Conservation (phyloP, 768 basidiomycete species). For the Mycena kentingensis region DNA sequence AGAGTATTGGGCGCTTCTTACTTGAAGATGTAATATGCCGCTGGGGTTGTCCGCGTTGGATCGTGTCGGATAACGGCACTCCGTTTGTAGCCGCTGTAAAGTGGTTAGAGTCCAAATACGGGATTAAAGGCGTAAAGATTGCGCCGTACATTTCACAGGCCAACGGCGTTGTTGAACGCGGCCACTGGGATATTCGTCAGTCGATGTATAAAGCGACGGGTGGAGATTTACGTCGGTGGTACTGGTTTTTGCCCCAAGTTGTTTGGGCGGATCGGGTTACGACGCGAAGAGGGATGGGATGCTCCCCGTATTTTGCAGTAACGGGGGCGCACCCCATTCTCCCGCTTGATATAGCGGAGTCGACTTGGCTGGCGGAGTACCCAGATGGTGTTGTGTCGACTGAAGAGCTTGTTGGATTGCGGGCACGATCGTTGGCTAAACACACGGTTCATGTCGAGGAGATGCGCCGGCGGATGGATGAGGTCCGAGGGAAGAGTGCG, state of each 20-base stretch:
- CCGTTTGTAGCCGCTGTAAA: conserved; percentile 30
- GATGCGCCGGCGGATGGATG: conserved; percentile 3
- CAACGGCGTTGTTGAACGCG: too few relatives aligned
- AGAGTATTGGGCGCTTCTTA: conserved; percentile 26
- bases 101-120: conserved; percentile 23
- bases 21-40: conserved; percentile 35
- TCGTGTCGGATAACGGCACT: conserved; percentile 39
- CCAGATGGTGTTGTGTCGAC: conserved; percentile 8
- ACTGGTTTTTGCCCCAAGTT: conserved; percentile 9
- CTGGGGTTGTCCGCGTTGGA: conserved; percentile 38
- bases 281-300: conserved; percentile 12
- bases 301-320: conserved; percentile 23
- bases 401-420: conserved; percentile 22
- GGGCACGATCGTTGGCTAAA: conserved; percentile 9
- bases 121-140: conserved; percentile 42
- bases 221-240: conserved; percentile 32
- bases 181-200: too few relatives aligned
- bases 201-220: too few relatives aligned
- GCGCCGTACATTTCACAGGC: conserved; percentile 44
- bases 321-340: conserved; percentile 24
- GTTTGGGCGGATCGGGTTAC: conserved; percentile 29
- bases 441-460: conserved; percentile 22
- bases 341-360: conserved; percentile 29
- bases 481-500: conserved; percentile 16
- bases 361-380: conserved; percentile 28